Evolutionary conservation across 2,329 filamentous ascomycete species (phyloP).

Genomic region (Calycina herbarum): DNA sequence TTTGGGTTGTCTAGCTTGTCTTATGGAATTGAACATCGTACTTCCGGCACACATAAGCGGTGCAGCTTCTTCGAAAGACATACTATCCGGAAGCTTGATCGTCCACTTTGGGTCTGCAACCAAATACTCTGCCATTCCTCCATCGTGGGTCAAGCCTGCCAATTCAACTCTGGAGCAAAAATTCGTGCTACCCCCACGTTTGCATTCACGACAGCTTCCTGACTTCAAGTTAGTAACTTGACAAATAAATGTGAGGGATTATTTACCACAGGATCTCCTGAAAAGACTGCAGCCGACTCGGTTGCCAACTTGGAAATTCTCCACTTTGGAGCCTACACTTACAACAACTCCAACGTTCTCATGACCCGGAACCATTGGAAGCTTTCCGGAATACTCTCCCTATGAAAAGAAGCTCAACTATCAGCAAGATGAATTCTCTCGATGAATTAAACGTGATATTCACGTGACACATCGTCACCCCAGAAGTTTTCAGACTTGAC

Average conservation of each 20-base stretch:
- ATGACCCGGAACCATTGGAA: neutral
- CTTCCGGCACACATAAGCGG: conserved; percentile 14
- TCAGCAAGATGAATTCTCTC: neutral
- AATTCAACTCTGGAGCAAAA: conserved; percentile 1
- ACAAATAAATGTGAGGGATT: neutral
- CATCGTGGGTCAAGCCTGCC: conserved; percentile 8
- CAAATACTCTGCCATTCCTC: conserved; percentile 11
- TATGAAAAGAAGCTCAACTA: neutral
- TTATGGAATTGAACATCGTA: conserved; percentile 5
- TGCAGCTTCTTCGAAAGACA: conserved; percentile 13
- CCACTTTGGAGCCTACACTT: neutral
- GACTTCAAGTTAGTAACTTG: neutral
- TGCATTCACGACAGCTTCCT: neutral
- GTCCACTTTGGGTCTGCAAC: conserved; percentile 8
- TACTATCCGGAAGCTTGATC: conserved; percentile 1
- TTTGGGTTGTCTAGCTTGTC: neutral
- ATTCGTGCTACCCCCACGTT: neutral
- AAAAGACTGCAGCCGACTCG: neutral
- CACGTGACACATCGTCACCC: neutral
- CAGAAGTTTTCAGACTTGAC: neutral
- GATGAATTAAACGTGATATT: neutral
- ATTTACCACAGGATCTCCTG: neutral
- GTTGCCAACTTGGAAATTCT: neutral
- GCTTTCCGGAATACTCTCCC: neutral
- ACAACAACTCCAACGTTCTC: neutral